Percentiles rank a stretch among this genome's conserved stretches.
Conservation (phyloP, 2,329 filamentous ascomycete genomes). For the Fonsecaea erecta region DNA sequence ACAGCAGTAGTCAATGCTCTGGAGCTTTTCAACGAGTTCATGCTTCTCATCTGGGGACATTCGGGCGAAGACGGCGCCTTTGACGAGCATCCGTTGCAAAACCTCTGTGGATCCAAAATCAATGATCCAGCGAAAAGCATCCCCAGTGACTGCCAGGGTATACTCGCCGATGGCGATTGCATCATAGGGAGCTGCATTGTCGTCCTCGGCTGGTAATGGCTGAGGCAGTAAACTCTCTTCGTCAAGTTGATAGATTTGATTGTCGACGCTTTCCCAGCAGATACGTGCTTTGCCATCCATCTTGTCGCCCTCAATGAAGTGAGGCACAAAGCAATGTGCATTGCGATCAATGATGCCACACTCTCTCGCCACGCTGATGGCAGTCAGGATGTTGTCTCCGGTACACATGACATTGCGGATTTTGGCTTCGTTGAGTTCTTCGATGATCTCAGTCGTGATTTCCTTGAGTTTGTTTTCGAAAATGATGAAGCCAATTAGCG, state of each 20-base stretch:
- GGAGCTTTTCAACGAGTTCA: constrained; percentile 94
- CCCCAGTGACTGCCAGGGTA: constrained; percentile 84
- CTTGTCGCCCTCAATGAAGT: constrained; percentile 77
- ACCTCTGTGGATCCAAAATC: constrained; percentile 85
- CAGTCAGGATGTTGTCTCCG: constrained; percentile 95
- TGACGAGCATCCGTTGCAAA: constrained; percentile 79
- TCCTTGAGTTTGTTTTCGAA: constrained; percentile 99
- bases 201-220: constrained; percentile 69
- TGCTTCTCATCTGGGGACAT: constrained; percentile 99
- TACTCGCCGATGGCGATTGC: constrained; percentile 82
- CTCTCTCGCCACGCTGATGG: constrained; percentile 91
- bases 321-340: constrained; percentile 90
- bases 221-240: constrained; percentile 77
- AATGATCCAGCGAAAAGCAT: constrained; percentile 95
- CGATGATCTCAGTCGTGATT: constrained; percentile 77
- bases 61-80: constrained; percentile 90
- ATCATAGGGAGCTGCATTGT: constrained; percentile 84
- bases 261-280: constrained; percentile 94
- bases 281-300: constrained; percentile 74
- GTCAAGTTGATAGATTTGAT: constrained; percentile 76
- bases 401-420: constrained; percentile 96
- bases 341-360: constrained; percentile 79
- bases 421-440: constrained; percentile 79
- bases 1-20: constrained; percentile 91
- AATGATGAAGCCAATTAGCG: constrained; percentile 95